A percentile compares a stretch with the other conserved stretches of the same genome.
phyloP scores from a whole-genome alignment of 805 yeast species.

The Huiozyma sinensis region DNA sequence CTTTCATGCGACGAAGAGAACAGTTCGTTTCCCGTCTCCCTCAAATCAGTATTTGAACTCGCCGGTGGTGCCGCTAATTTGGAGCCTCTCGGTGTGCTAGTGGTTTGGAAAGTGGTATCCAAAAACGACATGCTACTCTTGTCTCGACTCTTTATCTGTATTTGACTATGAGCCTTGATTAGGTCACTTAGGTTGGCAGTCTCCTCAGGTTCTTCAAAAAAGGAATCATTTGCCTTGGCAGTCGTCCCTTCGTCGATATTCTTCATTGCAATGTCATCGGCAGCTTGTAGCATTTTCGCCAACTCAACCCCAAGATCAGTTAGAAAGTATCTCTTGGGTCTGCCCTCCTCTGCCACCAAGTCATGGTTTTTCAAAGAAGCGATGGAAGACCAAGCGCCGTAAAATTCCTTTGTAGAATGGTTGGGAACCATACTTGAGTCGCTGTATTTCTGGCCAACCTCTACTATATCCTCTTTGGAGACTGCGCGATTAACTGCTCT shows the following conservation, averaged over 20 bases:
- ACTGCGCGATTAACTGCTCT: conserved; percentile 47
- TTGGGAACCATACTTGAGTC: conserved; percentile 49
- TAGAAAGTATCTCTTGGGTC: conserved; percentile 49
- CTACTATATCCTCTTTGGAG: conserved; percentile 47
- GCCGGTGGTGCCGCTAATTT: background rate
- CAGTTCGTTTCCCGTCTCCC: background rate
- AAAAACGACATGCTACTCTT: conserved; percentile 7
- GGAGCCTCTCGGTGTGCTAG: background rate
- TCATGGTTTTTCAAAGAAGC: conserved; percentile 53
- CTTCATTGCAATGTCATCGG: conserved; percentile 32
- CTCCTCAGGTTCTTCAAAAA: conserved; percentile 6
- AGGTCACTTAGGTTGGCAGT: conserved; percentile 17
- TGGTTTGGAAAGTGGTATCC: conserved; percentile 12
- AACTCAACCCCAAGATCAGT: conserved; percentile 61
- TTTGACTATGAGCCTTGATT: conserved; percentile 1
- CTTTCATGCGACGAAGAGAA: background rate
- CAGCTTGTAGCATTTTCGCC: conserved; percentile 45
- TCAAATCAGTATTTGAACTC: background rate
- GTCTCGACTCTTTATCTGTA: background rate
- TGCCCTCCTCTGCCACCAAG: conserved; percentile 42
- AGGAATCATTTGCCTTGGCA: background rate
- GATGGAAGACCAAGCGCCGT: conserved; percentile 68
- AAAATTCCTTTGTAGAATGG: conserved; percentile 49
- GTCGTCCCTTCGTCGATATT: conserved; percentile 2
- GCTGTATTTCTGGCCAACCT: conserved; percentile 44